Evolutionary conservation across 805 yeast genomes (phyloP).

Genomic region (Nakazawaea anatomiae): DNA sequence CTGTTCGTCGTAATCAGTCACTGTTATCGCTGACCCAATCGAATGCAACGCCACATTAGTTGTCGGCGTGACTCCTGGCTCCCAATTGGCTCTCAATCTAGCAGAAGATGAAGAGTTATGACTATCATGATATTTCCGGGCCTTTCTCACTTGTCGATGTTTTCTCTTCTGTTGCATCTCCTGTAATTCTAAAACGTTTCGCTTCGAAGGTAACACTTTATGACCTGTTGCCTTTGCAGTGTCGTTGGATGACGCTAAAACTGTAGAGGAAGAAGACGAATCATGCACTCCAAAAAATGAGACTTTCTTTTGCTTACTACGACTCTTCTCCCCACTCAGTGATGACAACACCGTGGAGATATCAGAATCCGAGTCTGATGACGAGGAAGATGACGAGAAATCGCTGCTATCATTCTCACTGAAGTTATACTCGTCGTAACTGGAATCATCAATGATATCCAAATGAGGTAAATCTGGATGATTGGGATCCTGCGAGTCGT

Average conservation of each 20-base stretch:
- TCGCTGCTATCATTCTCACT: slow-evolving; percentile 13
- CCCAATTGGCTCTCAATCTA: slow-evolving; percentile 44
- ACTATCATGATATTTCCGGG: slow-evolving; percentile 29
- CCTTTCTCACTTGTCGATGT: slow-evolving; percentile 6
- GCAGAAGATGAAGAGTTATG: slow-evolving; percentile 27
- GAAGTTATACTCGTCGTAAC: slow-evolving; percentile 23
- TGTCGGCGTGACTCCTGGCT: slow-evolving; percentile 51
- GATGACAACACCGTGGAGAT: too few species aligned
- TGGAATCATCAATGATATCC: slow-evolving; percentile 24
- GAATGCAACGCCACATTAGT: slow-evolving; percentile 46
- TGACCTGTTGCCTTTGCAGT: neutral
- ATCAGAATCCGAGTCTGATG: neutral
- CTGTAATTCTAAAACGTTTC: neutral
- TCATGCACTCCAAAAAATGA: slow-evolving; percentile 1
- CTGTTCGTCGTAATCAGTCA: slow-evolving; percentile 42
- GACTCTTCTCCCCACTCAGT: too few species aligned
- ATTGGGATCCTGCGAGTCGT: slow-evolving; percentile 36
- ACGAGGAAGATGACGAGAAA: slow-evolving; percentile 2
- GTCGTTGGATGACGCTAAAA: neutral
- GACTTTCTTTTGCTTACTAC: neutral
- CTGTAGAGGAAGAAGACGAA: neutral
- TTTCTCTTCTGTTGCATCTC: neutral
- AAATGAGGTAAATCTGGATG: slow-evolving; percentile 32
- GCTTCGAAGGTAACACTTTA: neutral
- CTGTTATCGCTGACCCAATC: slow-evolving; percentile 46